Conservation (phyloP, 148 eudicot species). For the Mesembryanthemum crystallinum region DNA sequence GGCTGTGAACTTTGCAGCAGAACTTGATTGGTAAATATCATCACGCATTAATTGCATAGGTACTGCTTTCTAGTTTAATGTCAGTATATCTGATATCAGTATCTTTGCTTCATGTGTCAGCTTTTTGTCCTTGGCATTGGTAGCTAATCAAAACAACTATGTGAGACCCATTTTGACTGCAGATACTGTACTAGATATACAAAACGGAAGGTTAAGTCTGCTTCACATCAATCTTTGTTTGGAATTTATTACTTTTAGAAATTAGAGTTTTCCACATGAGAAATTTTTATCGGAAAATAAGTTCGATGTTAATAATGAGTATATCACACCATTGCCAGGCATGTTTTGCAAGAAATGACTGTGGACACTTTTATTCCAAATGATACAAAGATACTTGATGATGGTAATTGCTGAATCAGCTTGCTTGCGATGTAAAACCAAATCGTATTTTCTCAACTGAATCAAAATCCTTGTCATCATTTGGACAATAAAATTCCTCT, state of each 20-base stretch:
- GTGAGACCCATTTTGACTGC: conserved; percentile 74
- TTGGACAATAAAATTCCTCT: background rate
- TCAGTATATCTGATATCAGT: conserved; percentile 15
- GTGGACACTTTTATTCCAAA: conserved; percentile 97
- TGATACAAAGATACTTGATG: conserved; percentile 71
- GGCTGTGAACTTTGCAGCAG: conserved; percentile 89
- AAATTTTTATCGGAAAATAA: background rate
- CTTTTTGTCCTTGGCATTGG: conserved; percentile 75
- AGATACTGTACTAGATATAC: conserved; percentile 73
- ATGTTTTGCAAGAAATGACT: conserved; percentile 97
- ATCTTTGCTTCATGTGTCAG: conserved; percentile 35
- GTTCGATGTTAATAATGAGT: background rate
- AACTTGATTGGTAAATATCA: conserved; percentile 80
- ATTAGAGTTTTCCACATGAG: background rate
- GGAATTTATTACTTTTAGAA: background rate
- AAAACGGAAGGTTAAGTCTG: conserved; percentile 81
- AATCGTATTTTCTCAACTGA: background rate
- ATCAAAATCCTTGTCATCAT: background rate
- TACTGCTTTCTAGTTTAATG: conserved; percentile 8
- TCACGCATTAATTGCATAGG: conserved; percentile 13
- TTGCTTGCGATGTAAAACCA: conserved; percentile 2
- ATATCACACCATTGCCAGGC: conserved; percentile 46
- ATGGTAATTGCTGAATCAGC: conserved; percentile 39
- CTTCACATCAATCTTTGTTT: background rate
- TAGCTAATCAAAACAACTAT: conserved; percentile 93